Evolutionary conservation across 495 filamentous ascomycete species (phyloP).

Genomic region (Penicillium chermesinum): DNA sequence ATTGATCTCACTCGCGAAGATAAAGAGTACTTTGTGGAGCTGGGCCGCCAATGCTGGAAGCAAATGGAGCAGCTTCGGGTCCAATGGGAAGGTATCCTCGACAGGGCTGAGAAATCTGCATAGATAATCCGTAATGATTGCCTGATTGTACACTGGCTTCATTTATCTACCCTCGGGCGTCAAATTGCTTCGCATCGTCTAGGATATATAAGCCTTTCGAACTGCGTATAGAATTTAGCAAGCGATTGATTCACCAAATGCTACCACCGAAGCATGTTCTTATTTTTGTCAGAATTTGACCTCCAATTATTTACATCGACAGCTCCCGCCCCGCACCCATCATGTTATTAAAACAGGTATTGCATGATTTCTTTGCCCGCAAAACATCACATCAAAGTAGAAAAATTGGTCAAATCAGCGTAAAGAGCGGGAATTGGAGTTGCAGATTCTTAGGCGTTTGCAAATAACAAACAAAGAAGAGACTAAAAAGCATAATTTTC

Average conservation of each 20-base stretch:
- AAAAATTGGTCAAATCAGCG: slow-evolving; percentile 8
- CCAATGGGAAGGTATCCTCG: slow-evolving; percentile 67
- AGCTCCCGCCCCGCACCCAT: slow-evolving; percentile 25
- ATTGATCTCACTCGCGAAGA: slow-evolving; percentile 57
- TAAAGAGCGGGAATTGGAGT: slow-evolving; percentile 11
- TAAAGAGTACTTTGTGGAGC: slow-evolving; percentile 65
- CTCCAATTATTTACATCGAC: slow-evolving; percentile 39
- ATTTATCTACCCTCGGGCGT: too few species aligned
- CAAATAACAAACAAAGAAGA: slow-evolving; percentile 8
- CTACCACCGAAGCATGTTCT: slow-evolving; percentile 5
- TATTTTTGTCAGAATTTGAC: slow-evolving; percentile 8
- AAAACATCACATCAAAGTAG: slow-evolving; percentile 5
- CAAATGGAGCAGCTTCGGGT: slow-evolving; percentile 78
- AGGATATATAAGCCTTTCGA: too few species aligned
- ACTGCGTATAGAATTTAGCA: too few species aligned
- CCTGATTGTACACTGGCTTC: too few species aligned
- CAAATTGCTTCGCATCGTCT: too few species aligned
- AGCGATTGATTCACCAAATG: too few species aligned
- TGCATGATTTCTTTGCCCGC: slow-evolving; percentile 21
- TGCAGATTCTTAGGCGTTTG: slow-evolving; percentile 4
- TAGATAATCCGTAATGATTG: too few species aligned
- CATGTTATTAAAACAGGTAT: slow-evolving; percentile 26
- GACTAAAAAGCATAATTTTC: slow-evolving; percentile 23
- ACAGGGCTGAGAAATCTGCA: slow-evolving; percentile 27
- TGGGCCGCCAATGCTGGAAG: slow-evolving; percentile 70